Evolutionary conservation across 2,329 filamentous ascomycete species (phyloP).

Genomic region (Graphilbum ipis-grandicollis): DNA sequence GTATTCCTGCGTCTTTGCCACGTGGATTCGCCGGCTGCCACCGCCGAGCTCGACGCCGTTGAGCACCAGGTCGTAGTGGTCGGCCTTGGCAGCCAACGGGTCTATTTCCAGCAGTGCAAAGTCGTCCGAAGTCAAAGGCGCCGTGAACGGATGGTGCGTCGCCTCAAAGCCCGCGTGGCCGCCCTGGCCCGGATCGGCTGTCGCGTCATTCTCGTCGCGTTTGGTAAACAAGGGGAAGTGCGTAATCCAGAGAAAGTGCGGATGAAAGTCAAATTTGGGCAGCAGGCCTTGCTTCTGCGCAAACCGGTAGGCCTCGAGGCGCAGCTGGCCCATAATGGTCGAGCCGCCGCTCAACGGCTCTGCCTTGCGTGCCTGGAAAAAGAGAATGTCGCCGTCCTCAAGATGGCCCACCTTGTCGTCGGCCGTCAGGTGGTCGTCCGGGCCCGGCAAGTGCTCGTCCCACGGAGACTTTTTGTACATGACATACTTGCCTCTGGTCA

Average conservation of each 20-base stretch:
- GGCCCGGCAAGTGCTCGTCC: not conserved
- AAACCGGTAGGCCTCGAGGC: constrained; percentile 49
- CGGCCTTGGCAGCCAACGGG: constrained; percentile 57
- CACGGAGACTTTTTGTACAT: constrained; percentile 3
- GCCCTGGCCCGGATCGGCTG: constrained; percentile 59
- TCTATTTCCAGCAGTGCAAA: constrained; percentile 56
- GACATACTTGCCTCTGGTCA: constrained; percentile 17
- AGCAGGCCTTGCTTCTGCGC: constrained; percentile 48
- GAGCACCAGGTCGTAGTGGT: constrained; percentile 90
- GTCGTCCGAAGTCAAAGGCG: constrained; percentile 55
- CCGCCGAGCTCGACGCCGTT: constrained; percentile 92
- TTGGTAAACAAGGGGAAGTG: constrained; percentile 89
- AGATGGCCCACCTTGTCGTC: constrained; percentile 16
- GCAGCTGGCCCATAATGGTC: constrained; percentile 52
- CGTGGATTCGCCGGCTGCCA: constrained; percentile 82
- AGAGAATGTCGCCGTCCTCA: constrained; percentile 58
- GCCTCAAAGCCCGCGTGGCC: constrained; percentile 64
- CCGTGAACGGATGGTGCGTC: constrained; percentile 93
- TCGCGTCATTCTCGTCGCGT: constrained; percentile 21
- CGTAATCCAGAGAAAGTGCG: constrained; percentile 67
- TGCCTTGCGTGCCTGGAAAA: constrained; percentile 62
- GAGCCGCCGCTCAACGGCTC: constrained; percentile 54
- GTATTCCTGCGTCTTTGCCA: constrained; percentile 65
- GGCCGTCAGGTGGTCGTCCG: not conserved
- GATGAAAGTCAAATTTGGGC: constrained; percentile 23